Conservation (phyloP, 768 basidiomycete species). For the Cytidiella melzeri region DNA sequence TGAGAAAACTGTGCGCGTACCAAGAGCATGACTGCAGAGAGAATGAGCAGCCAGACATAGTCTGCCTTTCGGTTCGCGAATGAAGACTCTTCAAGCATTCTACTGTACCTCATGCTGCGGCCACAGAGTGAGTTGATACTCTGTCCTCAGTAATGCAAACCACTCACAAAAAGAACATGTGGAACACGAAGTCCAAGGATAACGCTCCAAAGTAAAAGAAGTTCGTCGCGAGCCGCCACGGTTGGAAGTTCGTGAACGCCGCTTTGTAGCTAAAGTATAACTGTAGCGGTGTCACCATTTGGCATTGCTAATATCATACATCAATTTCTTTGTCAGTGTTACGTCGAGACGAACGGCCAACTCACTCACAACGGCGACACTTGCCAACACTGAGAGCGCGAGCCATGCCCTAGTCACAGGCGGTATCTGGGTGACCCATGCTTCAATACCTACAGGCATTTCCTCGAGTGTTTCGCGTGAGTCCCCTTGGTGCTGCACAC, state of each 20-base stretch:
- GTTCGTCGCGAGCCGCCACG: constrained; percentile 84
- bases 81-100: constrained; percentile 95
- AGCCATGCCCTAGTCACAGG: constrained; percentile 90
- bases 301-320: constrained; percentile 77
- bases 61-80: constrained; percentile 89
- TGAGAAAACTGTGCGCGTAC: constrained; percentile 32
- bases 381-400: constrained; percentile 68
- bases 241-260: constrained; percentile 78
- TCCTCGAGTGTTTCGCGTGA: no score
- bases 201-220: constrained; percentile 96
- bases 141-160: no score
- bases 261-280: constrained; percentile 90
- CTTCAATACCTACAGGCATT: constrained; percentile 84
- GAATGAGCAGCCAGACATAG: constrained; percentile 89
- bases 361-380: constrained; percentile 76
- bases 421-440: constrained; percentile 88
- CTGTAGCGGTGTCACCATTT: constrained; percentile 84
- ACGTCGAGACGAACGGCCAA: neutral
- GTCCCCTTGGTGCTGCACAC: no score
- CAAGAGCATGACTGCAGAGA: constrained; percentile 81
- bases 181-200: constrained; percentile 92
- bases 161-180: constrained; percentile 96
- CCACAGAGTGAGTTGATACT: neutral
- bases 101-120: constrained; percentile 91
- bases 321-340: constrained; percentile 6